Evolutionary conservation across 208 protist species (phyloP), one percentile per base, ranked within the genome.

Genomic region (Trypanosoma brucei): DNA sequence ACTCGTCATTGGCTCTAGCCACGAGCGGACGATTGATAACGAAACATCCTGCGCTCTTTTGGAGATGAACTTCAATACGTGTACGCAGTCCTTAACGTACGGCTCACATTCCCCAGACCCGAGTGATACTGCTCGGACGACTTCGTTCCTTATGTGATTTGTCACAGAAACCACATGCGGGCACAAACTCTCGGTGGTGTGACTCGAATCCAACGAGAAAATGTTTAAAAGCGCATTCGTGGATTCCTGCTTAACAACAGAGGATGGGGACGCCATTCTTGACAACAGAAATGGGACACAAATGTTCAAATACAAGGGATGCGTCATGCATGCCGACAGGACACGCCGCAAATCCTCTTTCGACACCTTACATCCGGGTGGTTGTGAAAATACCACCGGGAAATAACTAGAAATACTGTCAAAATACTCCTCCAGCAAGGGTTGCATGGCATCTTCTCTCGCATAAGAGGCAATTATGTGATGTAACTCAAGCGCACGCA

Each of bases 371-470:
- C 84, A 92, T 33, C 71, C 76, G 1, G 72, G 75, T 8, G 84
- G 83, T 51, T 82, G 78, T 8, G 75, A 78, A 70, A 92, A 94
- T 34, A 92, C 72, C 3, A 94, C 70, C 42, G 88, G 88, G 70
- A 94, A 94, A 59, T 94, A 94, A 62, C 79, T 88, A 8, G 88
- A 79, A 35, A 92, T 8, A 58, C 74, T 86, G 33, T 92, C 88
- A 59, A 94, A 94, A 52, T 79, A 90, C 34, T 86, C 79, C 13
- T 82, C 60, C 3, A 62, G 51, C n/a, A 88, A 64, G 9, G 62
- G 48, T 30, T 38, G 53, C 13, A 91, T 74, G 9, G 57, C 60
- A 34, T 31, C 59, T 31, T 52, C 44, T 13, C 58, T 55, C 36
- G 68, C 65, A 31, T 63, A 49, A 0, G 45, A 68, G 33, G 56